These are phyloP conservation scores for Mercurialis annua DNA, from an alignment of 345 rosid species.

Conservation along the genomic window DNA sequence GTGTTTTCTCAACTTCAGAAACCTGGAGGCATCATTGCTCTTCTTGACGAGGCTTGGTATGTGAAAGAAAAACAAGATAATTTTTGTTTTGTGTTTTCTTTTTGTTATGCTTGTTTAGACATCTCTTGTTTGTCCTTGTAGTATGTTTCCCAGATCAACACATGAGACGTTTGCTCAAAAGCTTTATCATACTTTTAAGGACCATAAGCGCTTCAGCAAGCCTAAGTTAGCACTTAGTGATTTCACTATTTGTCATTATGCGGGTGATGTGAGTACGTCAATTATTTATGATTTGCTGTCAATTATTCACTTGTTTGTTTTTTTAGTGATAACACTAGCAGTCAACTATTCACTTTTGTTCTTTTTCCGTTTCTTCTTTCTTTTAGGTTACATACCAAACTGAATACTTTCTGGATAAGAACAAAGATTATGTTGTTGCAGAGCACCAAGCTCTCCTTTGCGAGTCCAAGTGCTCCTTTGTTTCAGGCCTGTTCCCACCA, in stretches of 20 bases:
- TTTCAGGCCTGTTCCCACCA: slow-evolving; percentile 70
- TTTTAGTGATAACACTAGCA: not conserved
- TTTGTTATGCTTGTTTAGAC: slow-evolving; percentile 5
- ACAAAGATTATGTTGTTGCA: slow-evolving; percentile 96
- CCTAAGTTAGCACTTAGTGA: slow-evolving; percentile 93
- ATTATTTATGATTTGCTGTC: not conserved
- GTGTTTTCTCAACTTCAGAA: slow-evolving; percentile 54
- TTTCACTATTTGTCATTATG: slow-evolving; percentile 96
- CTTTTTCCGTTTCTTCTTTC: not conserved
- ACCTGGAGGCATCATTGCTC: slow-evolving; percentile 99
- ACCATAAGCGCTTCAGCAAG: slow-evolving; percentile 85
- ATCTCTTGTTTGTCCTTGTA: slow-evolving; percentile 32
- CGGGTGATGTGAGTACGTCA: slow-evolving; percentile 84
- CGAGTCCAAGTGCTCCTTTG: slow-evolving; percentile 83
- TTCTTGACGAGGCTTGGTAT: slow-evolving; percentile 99
- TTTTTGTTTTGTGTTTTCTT: not conserved
- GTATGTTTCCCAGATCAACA: slow-evolving; percentile 99
- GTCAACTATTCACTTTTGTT: not conserved
- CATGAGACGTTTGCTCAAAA: slow-evolving; percentile 96
- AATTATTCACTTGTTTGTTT: slow-evolving; percentile 6
- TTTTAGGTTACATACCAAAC: slow-evolving; percentile 91
- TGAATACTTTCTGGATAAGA: slow-evolving; percentile 89
- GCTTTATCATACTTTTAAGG: slow-evolving; percentile 93
- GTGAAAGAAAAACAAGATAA: slow-evolving; percentile 20
- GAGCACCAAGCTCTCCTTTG: slow-evolving; percentile 91